A percentile compares a stretch with the other conserved stretches of the same genome.
Conservation (phyloP, 1,139 yeast species). For the Scheffersomyces stambukii region DNA sequence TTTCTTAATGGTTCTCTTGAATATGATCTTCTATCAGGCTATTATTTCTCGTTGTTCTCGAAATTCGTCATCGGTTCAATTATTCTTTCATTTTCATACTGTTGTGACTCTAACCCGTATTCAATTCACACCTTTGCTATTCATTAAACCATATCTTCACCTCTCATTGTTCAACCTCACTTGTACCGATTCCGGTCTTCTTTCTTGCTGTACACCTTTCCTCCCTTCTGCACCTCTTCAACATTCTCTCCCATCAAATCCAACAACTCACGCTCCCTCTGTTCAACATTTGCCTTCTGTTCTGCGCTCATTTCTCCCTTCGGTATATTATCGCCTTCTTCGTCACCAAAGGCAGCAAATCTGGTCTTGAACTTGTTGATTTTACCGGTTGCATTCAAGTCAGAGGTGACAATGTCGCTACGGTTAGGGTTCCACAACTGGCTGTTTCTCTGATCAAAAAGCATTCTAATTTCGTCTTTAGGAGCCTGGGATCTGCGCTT, state of each 20-base stretch:
- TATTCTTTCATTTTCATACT: too few relatives aligned
- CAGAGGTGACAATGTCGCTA: slow-evolving; percentile 68
- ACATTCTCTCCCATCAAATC: slow-evolving; percentile 63
- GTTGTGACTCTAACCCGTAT: too few relatives aligned
- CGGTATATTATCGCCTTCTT: slow-evolving; percentile 12
- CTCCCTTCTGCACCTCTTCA: slow-evolving; percentile 60
- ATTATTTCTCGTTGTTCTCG: too few relatives aligned
- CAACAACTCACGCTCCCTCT: slow-evolving; percentile 29
- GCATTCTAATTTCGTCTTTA: slow-evolving; percentile 77
- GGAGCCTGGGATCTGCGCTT: slow-evolving; percentile 84
- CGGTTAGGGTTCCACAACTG: slow-evolving; percentile 86
- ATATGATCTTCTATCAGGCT: too few relatives aligned
- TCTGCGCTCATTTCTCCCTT: slow-evolving; percentile 9
- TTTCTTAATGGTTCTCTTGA: too few relatives aligned
- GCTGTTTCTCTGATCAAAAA: slow-evolving; percentile 83
- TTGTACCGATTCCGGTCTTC: slow-evolving; percentile 26
- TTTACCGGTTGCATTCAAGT: slow-evolving; percentile 81
- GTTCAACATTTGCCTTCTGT: slow-evolving; percentile 14
- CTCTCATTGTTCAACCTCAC: slow-evolving; percentile 3
- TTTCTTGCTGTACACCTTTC: slow-evolving; percentile 54
- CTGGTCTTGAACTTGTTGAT: slow-evolving; percentile 80
- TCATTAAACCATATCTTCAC: not conserved
- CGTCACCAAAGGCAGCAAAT: slow-evolving; percentile 50
- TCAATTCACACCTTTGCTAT: slow-evolving; percentile 2
- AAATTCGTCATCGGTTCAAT: too few relatives aligned